phyloP scores from a whole-genome alignment of 805 yeast species.

The Priceomyces fermenticarens region DNA sequence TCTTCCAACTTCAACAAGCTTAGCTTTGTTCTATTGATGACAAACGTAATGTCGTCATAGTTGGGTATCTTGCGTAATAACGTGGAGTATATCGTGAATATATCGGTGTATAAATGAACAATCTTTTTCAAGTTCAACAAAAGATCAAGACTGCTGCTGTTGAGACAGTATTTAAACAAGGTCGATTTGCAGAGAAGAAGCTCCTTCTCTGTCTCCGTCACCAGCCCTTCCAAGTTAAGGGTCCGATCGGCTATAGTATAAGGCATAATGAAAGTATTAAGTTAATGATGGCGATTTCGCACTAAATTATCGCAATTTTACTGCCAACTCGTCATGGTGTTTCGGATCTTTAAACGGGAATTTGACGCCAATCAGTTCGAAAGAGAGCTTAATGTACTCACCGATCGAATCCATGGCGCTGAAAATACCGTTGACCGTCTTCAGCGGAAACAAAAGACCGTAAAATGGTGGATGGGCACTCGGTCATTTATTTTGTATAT shows the following conservation, averaged over 20 bases:
- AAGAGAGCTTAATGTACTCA: slow-evolving; percentile 28
- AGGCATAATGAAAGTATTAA: slow-evolving; percentile 23
- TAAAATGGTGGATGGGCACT: slow-evolving; percentile 13
- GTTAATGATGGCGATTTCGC: not conserved
- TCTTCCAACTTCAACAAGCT: slow-evolving; percentile 25
- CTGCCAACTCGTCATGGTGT: slow-evolving; percentile 10
- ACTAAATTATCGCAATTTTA: not conserved
- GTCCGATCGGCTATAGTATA: slow-evolving; percentile 36
- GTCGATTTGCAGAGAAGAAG: slow-evolving; percentile 26
- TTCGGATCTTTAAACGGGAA: slow-evolving; percentile 22
- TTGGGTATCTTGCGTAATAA: slow-evolving; percentile 36
- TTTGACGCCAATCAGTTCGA: slow-evolving; percentile 32
- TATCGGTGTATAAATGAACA: slow-evolving; percentile 36
- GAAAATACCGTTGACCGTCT: slow-evolving; percentile 23
- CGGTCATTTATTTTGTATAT: slow-evolving; percentile 21
- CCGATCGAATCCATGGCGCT: slow-evolving; percentile 24
- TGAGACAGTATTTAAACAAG: slow-evolving; percentile 32
- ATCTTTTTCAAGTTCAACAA: slow-evolving; percentile 27
- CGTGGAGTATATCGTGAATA: slow-evolving; percentile 38
- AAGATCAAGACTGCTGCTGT: slow-evolving; percentile 23
- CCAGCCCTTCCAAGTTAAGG: slow-evolving; percentile 20
- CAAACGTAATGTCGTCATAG: slow-evolving; percentile 38
- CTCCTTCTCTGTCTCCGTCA: slow-evolving; percentile 21
- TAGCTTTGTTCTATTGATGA: slow-evolving; percentile 22
- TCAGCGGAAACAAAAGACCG: slow-evolving; percentile 10